Conservation (phyloP, 768 basidiomycete species). For the Cubamyces sp. region DNA sequence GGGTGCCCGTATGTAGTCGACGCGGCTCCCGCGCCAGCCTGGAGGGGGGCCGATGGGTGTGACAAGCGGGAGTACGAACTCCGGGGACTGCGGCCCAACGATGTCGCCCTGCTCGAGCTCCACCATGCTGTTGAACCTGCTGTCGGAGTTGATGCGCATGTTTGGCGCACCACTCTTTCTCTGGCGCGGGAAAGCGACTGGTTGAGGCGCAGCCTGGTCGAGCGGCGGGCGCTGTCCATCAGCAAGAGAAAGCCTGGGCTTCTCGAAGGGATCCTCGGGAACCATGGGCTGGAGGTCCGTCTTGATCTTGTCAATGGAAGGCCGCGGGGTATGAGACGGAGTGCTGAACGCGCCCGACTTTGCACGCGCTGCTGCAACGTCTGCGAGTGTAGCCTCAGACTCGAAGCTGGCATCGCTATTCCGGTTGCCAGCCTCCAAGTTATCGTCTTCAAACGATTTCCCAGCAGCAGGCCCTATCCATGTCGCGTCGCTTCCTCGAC, state of each 20-base stretch:
- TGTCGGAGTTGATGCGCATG: constrained; percentile 17
- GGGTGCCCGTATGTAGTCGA: constrained; percentile 9
- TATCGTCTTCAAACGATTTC: constrained; percentile 7
- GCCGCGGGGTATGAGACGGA: constrained; percentile 13
- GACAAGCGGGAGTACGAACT: constrained; percentile 15
- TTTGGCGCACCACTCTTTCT: not conserved
- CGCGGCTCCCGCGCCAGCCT: constrained; percentile 5
- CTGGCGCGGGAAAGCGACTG: not conserved
- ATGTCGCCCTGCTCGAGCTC: constrained; percentile 12
- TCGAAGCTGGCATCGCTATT: constrained; percentile 13
- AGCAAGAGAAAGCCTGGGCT: constrained; percentile 7
- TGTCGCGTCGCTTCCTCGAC: constrained; percentile 17
- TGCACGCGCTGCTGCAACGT: constrained; percentile 5
- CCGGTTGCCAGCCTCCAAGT: constrained; percentile 12
- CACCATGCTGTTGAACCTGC: constrained; percentile 4
- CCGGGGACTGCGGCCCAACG: constrained; percentile 11
- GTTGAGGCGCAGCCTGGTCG: not conserved
- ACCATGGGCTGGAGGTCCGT: constrained; percentile 8
- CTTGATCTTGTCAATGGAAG: constrained; percentile 19
- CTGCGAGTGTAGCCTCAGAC: constrained; percentile 16
- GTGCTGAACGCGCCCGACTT: constrained; percentile 17
- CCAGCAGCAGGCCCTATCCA: constrained; percentile 12
- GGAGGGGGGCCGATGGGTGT: constrained; percentile 16
- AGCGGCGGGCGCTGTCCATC: constrained; percentile 7
- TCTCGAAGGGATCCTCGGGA: constrained; percentile 16